Percentiles rank a stretch among this genome's conserved stretches.
Evolutionary conservation across 1,284 basidiomycete genomes (phyloP).

Genomic region (Austroboletus niveus): DNA sequence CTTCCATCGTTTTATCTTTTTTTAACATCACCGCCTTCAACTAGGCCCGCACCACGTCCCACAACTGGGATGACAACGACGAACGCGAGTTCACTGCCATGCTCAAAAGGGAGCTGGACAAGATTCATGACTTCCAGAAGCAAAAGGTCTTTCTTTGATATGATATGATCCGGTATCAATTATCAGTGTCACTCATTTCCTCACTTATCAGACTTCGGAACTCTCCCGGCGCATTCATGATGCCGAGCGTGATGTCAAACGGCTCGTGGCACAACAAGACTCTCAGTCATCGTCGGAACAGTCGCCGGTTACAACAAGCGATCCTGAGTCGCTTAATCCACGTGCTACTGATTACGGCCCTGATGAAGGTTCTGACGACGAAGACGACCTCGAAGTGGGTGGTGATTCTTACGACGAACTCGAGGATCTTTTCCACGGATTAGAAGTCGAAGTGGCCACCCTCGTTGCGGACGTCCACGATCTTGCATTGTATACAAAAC

Average conservation of each 20-base stretch:
- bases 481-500: slow-evolving; percentile 90
- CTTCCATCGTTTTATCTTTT: not conserved
- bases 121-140: slow-evolving; percentile 95
- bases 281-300: slow-evolving; percentile 33
- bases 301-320: slow-evolving; percentile 34
- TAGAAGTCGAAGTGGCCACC: slow-evolving; percentile 95
- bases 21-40: not conserved
- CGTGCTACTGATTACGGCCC: slow-evolving; percentile 49
- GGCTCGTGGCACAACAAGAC: slow-evolving; percentile 66
- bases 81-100: slow-evolving; percentile 78
- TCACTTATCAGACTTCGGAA: slow-evolving; percentile 66
- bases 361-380: slow-evolving; percentile 75
- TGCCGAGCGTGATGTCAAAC: slow-evolving; percentile 78
- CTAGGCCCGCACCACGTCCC: slow-evolving; percentile 58
- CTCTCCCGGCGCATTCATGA: slow-evolving; percentile 77
- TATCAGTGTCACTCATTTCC: slow-evolving; percentile 3
- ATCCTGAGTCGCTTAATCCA: slow-evolving; percentile 58
- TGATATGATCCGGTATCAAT: not conserved
- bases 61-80: slow-evolving; percentile 73
- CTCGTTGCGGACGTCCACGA: slow-evolving; percentile 99
- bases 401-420: slow-evolving; percentile 74
- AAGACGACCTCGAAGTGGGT: slow-evolving; percentile 55
- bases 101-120: slow-evolving; percentile 89
- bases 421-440: slow-evolving; percentile 84
- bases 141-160: slow-evolving; percentile 57